phyloP scores from a whole-genome alignment of 2,329 filamentous ascomycete species.

The Bipolaris sorokiniana region DNA sequence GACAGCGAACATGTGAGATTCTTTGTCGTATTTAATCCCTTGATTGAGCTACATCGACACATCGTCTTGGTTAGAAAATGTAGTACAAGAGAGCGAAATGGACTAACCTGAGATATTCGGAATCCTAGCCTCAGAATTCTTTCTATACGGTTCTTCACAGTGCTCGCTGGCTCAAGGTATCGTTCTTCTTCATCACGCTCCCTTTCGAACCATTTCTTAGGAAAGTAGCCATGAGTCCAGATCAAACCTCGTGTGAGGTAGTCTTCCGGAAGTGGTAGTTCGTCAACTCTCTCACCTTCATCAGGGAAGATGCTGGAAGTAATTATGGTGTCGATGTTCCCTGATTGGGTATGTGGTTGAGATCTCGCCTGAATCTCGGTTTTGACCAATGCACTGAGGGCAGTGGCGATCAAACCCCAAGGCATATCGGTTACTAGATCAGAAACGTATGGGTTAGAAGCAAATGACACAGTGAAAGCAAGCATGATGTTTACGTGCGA shows the following conservation, averaged over 20 bases:
- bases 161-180: slow-evolving; percentile 66
- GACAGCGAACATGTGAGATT: slow-evolving; percentile 37
- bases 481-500: slow-evolving; percentile 68
- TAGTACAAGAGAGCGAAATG: not conserved
- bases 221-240: slow-evolving; percentile 66
- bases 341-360: slow-evolving; percentile 6
- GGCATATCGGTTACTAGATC: slow-evolving; percentile 51
- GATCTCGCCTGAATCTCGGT: slow-evolving; percentile 37
- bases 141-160: slow-evolving; percentile 63
- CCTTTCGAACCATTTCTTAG: slow-evolving; percentile 64
- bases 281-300: slow-evolving; percentile 43
- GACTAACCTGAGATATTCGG: slow-evolving; percentile 49
- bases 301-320: slow-evolving; percentile 55
- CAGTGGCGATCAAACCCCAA: slow-evolving; percentile 60
- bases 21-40: slow-evolving; percentile 40
- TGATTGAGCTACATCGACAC: slow-evolving; percentile 26
- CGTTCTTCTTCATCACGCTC: slow-evolving; percentile 72
- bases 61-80: too few species aligned
- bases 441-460: slow-evolving; percentile 40
- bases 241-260: slow-evolving; percentile 69
- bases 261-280: slow-evolving; percentile 70
- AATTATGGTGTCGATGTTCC: slow-evolving; percentile 43
- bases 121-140: slow-evolving; percentile 65
- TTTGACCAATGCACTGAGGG: slow-evolving; percentile 60
- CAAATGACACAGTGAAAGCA: slow-evolving; percentile 62